Conservation (phyloP, 179 eudicot species). For the Carnegiea gigantea region DNA sequence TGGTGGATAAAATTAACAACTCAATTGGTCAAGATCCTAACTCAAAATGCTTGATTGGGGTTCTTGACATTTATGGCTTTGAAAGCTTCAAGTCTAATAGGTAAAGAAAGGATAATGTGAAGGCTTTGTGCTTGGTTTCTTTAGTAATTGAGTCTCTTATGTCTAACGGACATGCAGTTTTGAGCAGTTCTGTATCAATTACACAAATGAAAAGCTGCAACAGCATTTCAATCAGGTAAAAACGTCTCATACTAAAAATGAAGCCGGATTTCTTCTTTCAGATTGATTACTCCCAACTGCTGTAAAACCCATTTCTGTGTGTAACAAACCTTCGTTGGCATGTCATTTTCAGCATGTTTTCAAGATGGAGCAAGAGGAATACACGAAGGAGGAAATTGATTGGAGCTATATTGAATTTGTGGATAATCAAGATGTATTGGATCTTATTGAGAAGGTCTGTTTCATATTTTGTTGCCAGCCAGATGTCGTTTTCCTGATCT, state of each 20-base stretch:
- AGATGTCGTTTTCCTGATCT: background rate
- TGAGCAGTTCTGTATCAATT: slow-evolving; percentile 85
- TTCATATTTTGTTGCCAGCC: slow-evolving; percentile 12
- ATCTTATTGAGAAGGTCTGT: slow-evolving; percentile 65
- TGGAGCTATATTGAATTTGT: slow-evolving; percentile 91
- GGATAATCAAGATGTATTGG: slow-evolving; percentile 82
- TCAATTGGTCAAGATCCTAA: slow-evolving; percentile 83
- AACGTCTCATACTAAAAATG: background rate
- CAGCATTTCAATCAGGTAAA: slow-evolving; percentile 82
- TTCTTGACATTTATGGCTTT: slow-evolving; percentile 87
- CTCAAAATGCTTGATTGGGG: slow-evolving; percentile 76
- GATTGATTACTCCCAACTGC: slow-evolving; percentile 6
- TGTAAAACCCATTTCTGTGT: background rate
- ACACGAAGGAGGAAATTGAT: slow-evolving; percentile 72
- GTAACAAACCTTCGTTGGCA: slow-evolving; percentile 20
- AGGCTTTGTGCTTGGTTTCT: background rate
- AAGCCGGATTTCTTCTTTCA: background rate
- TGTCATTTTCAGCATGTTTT: slow-evolving; percentile 67
- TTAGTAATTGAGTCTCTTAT: slow-evolving; percentile 18
- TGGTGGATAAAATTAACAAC: slow-evolving; percentile 64
- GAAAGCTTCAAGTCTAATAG: slow-evolving; percentile 85
- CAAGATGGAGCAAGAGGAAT: slow-evolving; percentile 93
- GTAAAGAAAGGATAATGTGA: slow-evolving; percentile 36
- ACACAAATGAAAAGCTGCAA: slow-evolving; percentile 81
- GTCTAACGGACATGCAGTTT: slow-evolving; percentile 48